Evolutionary conservation across 305 asterid species (phyloP).

Genomic region (Solanum aculeatissimum): DNA sequence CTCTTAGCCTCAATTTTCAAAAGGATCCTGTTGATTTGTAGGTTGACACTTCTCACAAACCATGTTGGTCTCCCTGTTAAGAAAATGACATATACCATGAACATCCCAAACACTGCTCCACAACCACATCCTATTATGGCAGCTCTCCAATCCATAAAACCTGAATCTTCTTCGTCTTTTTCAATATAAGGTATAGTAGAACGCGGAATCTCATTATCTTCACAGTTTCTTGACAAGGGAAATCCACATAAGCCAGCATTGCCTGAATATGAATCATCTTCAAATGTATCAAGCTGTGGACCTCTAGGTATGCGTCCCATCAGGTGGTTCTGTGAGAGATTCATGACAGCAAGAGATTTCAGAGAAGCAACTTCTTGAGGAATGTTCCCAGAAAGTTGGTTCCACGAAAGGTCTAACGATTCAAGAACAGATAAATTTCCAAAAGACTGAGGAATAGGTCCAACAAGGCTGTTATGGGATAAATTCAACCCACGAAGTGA

Average conservation of each 20-base stretch:
- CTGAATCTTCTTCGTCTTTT: neutral
- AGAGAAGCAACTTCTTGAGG: slow-evolving; percentile 7
- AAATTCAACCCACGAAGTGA: slow-evolving; percentile 2
- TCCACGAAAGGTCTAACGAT: slow-evolving; percentile 4
- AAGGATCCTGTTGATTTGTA: neutral
- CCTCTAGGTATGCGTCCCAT: slow-evolving; percentile 8
- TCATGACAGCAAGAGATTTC: slow-evolving; percentile 2
- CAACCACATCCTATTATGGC: slow-evolving; percentile 24
- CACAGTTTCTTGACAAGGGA: slow-evolving; percentile 25
- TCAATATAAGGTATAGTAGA: neutral
- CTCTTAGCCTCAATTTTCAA: neutral
- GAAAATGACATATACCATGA: neutral
- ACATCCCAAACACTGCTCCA: slow-evolving; percentile 22
- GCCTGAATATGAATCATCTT: slow-evolving; percentile 12
- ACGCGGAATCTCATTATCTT: neutral
- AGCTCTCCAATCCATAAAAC: slow-evolving; percentile 13
- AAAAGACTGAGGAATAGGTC: slow-evolving; percentile 1
- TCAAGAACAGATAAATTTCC: neutral
- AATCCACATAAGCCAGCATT: slow-evolving; percentile 27
- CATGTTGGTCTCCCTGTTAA: slow-evolving; percentile 2
- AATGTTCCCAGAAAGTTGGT: slow-evolving; percentile 7
- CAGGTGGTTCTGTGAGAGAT: slow-evolving; percentile 6
- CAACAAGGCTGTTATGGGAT: slow-evolving; percentile 3
- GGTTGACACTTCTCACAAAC: neutral
- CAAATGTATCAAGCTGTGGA: slow-evolving; percentile 17